These are phyloP conservation scores for Bullera alba DNA, from an alignment of 768 basidiomycete genomes.

Conservation along the genomic window DNA sequence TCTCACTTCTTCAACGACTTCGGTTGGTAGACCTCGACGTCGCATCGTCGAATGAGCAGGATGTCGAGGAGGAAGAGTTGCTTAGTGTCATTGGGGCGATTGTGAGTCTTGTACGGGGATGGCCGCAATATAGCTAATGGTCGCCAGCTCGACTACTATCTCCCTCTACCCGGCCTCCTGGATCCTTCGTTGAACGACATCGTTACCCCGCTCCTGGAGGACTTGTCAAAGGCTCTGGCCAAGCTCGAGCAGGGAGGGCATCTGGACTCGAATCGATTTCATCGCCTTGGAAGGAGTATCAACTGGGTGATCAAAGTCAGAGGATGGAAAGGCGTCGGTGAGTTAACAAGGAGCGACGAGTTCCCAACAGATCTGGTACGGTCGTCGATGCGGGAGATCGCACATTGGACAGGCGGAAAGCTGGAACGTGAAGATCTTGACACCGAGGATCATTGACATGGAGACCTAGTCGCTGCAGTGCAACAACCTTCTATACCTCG, in stretches of 20 bases:
- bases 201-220: conserved; percentile 64
- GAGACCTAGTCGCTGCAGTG: too few species aligned
- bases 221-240: conserved; percentile 44
- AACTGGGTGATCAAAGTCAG: conserved; percentile 80
- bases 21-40: conserved; percentile 53
- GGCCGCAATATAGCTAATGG: not conserved
- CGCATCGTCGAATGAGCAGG: conserved; percentile 49
- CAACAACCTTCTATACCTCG: not conserved
- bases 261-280: conserved; percentile 42
- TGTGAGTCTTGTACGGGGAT: conserved; percentile 22
- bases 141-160: conserved; percentile 72
- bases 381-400: too few species aligned
- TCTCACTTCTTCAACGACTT: conserved; percentile 53
- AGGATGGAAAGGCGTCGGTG: conserved; percentile 85
- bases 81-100: conserved; percentile 38
- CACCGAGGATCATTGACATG: too few species aligned
- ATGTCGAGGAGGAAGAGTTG: conserved; percentile 44
- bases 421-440: too few species aligned
- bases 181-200: conserved; percentile 81
- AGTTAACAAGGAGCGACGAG: conserved; percentile 41
- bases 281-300: conserved; percentile 52
- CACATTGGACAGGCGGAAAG: too few species aligned
- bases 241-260: conserved; percentile 49
- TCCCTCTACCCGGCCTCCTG: conserved; percentile 84
- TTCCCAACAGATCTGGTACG: conserved; percentile 6